Conservation (phyloP, 345 rosid genomes). For the Gossypioides kirkii region DNA sequence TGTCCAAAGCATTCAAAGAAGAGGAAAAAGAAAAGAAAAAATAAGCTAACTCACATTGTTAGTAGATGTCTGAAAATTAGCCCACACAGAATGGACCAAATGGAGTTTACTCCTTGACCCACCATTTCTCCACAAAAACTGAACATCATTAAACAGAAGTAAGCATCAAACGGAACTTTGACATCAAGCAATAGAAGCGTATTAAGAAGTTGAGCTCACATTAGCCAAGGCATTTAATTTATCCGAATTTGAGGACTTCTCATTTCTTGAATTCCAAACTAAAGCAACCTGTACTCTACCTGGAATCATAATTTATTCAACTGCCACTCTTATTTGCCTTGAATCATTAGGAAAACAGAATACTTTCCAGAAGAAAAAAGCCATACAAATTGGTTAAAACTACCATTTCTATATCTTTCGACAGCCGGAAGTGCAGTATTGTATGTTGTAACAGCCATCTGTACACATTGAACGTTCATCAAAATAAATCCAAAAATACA, state of each 20-base stretch:
- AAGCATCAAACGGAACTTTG: not conserved
- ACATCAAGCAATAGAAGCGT: not conserved
- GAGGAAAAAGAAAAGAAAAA: not conserved
- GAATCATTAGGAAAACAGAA: not conserved
- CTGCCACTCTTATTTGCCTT: not conserved
- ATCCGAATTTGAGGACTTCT: conserved; percentile 55
- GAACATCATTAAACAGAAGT: conserved; percentile 17
- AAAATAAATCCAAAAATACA: conserved; percentile 12
- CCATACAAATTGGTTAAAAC: conserved; percentile 15
- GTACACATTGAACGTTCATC: conserved; percentile 23
- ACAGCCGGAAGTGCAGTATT: conserved; percentile 71
- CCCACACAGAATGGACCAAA: conserved; percentile 89
- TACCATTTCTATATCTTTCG: conserved; percentile 82
- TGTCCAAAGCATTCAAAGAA: not conserved
- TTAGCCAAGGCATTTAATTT: conserved; percentile 69
- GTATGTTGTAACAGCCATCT: conserved; percentile 94
- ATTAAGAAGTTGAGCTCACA: conserved; percentile 36
- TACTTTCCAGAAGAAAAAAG: not conserved
- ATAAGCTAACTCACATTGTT: conserved; percentile 59
- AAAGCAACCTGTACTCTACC: conserved; percentile 85
- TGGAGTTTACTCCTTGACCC: conserved; percentile 56
- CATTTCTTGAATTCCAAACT: conserved; percentile 94
- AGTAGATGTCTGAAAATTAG: conserved; percentile 91
- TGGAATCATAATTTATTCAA: conserved; percentile 26
- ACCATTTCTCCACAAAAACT: conserved; percentile 89